Evolutionary conservation across 306 rosid genomes (phyloP), one percentile per base, ranked within the genome.

Genomic region (Casuarina equisetifolia): DNA sequence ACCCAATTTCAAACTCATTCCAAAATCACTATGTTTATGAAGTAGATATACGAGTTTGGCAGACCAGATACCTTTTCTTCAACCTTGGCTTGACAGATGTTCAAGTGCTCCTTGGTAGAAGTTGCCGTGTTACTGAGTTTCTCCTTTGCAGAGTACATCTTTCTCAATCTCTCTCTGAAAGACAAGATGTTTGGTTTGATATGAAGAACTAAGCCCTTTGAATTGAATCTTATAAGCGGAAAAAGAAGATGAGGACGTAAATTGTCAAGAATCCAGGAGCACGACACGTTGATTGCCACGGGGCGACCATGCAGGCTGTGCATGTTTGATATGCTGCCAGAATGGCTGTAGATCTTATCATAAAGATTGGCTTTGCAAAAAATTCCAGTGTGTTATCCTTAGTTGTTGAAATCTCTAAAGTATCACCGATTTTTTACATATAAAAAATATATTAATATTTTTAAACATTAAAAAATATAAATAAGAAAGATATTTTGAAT

Each of bases 71-170:
- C 97, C 89, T 86, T 89, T 61, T 88, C 92, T 38, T 89, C 88
- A 11, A 76, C 62, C 81, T 89, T 88, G 77, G 97, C 90, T 84
- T 83, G 85, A 61, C 78, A 86, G 36, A 73, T 70, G 77, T 78
- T 85, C 1, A 69, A 55, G 4, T 85, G 85, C 64, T 85, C 84
- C 82, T 89, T 89, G 68, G 90, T 87, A 62, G 89, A 91, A 42
- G 88, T 80, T 9, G 91, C 89, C 78, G 84, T 40, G 73, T 89
- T 88, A 77, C 86, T 81, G 15, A 86, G 67, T 80, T 88, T 89
- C 85, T 88, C 94, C 85, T 75, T 88, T 48, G 91, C 52, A 46
- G 92, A 74, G 13, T 89, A 85, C 97, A 86, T 89, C 20, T 67
- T n/a, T 50, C 3, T 72, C 77, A 25, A 51, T 43, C 52, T 57